Base-by-base conservation (phyloP, 441 rosid species). In the Euphorbia celastroides region DNA sequence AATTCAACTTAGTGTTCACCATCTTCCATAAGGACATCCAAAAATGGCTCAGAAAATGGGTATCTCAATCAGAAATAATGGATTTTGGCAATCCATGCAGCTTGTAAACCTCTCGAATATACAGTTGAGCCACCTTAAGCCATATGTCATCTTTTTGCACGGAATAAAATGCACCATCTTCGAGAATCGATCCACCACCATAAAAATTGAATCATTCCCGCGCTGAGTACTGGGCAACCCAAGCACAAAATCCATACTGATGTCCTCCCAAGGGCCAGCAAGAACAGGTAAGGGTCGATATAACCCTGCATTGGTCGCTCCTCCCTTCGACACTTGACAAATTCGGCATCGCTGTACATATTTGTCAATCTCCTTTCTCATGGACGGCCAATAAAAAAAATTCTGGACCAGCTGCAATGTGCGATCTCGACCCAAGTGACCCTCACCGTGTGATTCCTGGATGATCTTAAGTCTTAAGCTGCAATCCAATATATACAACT, bases 41-140 rank as follows among this genome's bases (percentile, higher is more conserved):
- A 46, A 57, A 70, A 7, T 64, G 74, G 32, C 51, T 57, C 3
- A 71, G 46, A 19, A 71, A 36, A 71, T n/a, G n/a, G n/a, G n/a
- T n/a, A n/a, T n/a, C n/a, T n/a, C n/a, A n/a, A n/a, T n/a, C n/a
- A n/a, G n/a, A n/a, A n/a, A n/a, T n/a, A n/a, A n/a, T n/a, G n/a
- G n/a, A n/a, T n/a, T n/a, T n/a, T n/a, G n/a, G n/a, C n/a, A n/a
- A n/a, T n/a, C n/a, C n/a, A n/a, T n/a, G n/a, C n/a, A n/a, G n/a
- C n/a, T n/a, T n/a, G n/a, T 5, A 12, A 2, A 34, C 5, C 10
- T 34, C 41, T 34, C 41, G 5, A 10, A 34, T 4, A 34, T 34
- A 34, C 5, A 34, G 41, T 34, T 34, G 10, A 34, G 41, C 41
- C 41, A 34, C 41, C 41, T 34, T 34, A 5, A 34, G 5, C 10